A percentile compares a stretch with the other conserved stretches of the same genome.
phyloP scores from a whole-genome alignment of 2,329 filamentous ascomycete species.

The Claviceps paspali region DNA sequence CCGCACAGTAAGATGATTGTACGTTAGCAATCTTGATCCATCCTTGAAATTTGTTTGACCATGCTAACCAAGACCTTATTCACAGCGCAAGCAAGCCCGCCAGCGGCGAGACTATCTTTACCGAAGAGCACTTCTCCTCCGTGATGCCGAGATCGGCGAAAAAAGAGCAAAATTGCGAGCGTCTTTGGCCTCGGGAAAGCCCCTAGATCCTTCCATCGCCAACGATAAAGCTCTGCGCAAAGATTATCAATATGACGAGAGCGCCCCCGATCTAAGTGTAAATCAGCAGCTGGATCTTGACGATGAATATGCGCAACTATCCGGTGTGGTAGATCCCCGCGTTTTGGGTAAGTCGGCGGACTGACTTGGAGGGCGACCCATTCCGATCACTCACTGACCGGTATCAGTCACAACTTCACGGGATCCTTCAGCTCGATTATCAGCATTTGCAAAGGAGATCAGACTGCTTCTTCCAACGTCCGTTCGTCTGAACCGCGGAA shows the following conservation, averaged over 20 bases:
- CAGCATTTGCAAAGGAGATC: conserved; percentile 89
- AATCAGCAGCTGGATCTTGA: conserved; percentile 63
- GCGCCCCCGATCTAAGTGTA: conserved; percentile 47
- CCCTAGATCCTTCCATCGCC: conserved; percentile 65
- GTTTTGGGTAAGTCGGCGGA: conserved; percentile 58
- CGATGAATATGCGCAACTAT: conserved; percentile 81
- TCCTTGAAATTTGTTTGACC: neutral
- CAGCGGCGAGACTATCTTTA: conserved; percentile 53
- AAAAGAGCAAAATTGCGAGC: conserved; percentile 78
- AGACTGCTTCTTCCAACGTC: conserved; percentile 68
- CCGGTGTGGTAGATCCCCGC: conserved; percentile 79
- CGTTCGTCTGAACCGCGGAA: conserved; percentile 83
- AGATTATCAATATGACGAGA: conserved; percentile 91
- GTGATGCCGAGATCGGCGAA: conserved; percentile 83
- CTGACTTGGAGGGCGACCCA: conserved; percentile 9
- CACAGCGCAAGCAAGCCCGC: conserved; percentile 24
- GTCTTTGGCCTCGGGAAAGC: conserved; percentile 78
- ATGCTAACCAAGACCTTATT: neutral
- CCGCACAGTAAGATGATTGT: conserved; percentile 6
- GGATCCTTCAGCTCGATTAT: conserved; percentile 68
- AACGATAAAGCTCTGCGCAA: conserved; percentile 72
- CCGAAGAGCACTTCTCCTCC: conserved; percentile 69
- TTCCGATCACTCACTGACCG: neutral
- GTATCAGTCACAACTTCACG: conserved; percentile 71
- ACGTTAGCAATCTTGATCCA: neutral